Evolutionary conservation across 2,329 filamentous ascomycete species (phyloP).

Genomic region (Didymella glomerata): DNA sequence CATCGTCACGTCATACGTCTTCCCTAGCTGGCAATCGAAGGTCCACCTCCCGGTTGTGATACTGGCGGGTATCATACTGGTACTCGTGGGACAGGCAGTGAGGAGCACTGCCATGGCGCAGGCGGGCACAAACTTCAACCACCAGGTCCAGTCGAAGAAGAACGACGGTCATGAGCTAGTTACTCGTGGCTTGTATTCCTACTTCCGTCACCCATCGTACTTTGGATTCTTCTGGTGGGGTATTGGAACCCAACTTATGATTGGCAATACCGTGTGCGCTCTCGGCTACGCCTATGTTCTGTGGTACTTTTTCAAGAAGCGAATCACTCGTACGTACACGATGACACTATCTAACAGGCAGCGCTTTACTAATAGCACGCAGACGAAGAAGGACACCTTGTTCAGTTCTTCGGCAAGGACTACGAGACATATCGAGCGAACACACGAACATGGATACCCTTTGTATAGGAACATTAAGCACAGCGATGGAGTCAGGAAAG

Average conservation of each 20-base stretch:
- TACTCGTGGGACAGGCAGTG: slow-evolving; percentile 75
- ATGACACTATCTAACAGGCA: background rate
- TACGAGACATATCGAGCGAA: slow-evolving; percentile 77
- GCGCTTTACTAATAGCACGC: slow-evolving; percentile 5
- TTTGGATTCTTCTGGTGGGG: slow-evolving; percentile 99
- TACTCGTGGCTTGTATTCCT: slow-evolving; percentile 78
- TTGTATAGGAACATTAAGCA: slow-evolving; percentile 60
- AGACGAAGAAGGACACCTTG: slow-evolving; percentile 80
- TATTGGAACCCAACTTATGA: slow-evolving; percentile 87
- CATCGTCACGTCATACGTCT: slow-evolving; percentile 65
- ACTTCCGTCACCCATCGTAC: slow-evolving; percentile 86
- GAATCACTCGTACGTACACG: slow-evolving; percentile 69
- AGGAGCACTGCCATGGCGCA: slow-evolving; percentile 87
- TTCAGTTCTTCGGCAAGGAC: slow-evolving; percentile 83
- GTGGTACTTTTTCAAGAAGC: slow-evolving; percentile 81
- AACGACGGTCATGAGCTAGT: slow-evolving; percentile 82
- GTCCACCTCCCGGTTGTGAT: slow-evolving; percentile 54
- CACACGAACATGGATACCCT: slow-evolving; percentile 82
- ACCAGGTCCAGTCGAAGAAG: slow-evolving; percentile 73
- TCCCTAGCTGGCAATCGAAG: slow-evolving; percentile 58
- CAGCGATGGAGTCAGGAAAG: background rate
- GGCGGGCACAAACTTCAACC: slow-evolving; percentile 91
- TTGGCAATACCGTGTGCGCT: slow-evolving; percentile 85
- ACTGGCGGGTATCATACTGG: slow-evolving; percentile 67
- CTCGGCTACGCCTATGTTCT: slow-evolving; percentile 76